These are phyloP conservation scores for Phymatotrichopsis omnivora DNA, from an alignment of 2,329 filamentous ascomycete species.

Conservation along the genomic window DNA sequence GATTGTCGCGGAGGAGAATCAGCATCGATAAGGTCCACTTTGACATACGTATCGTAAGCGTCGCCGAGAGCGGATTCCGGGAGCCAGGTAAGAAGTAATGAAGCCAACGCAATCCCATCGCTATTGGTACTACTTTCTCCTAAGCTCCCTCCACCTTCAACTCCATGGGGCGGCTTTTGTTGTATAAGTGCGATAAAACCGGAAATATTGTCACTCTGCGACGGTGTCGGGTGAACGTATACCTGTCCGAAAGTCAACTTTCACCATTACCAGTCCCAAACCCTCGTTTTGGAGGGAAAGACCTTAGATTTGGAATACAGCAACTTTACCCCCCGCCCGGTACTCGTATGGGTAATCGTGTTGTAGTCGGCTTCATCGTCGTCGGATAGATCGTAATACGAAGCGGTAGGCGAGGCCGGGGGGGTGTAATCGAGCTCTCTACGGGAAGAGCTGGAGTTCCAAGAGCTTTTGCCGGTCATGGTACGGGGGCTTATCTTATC, in stretches of 20 bases:
- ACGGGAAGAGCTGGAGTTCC: no score
- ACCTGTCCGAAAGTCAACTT: slow-evolving; percentile 46
- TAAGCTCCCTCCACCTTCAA: no score
- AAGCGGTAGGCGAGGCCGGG: slow-evolving; percentile 63
- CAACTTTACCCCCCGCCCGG: slow-evolving; percentile 78
- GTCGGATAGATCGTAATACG: slow-evolving; percentile 92
- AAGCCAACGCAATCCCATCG: slow-evolving; percentile 41
- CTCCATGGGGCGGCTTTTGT: slow-evolving; percentile 64
- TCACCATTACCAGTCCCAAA: background rate
- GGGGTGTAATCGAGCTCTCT: slow-evolving; percentile 31
- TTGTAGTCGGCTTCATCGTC: slow-evolving; percentile 96
- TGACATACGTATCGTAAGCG: slow-evolving; percentile 80
- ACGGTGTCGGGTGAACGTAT: slow-evolving; percentile 89
- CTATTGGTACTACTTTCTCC: slow-evolving; percentile 31
- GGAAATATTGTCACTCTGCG: slow-evolving; percentile 87
- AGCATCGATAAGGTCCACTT: slow-evolving; percentile 78
- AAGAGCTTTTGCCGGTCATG: no score
- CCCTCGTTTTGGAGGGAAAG: no score
- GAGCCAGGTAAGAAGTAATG: slow-evolving; percentile 82
- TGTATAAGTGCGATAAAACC: slow-evolving; percentile 90
- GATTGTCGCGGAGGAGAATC: slow-evolving; percentile 74
- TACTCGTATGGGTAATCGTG: slow-evolving; percentile 71
- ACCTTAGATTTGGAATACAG: slow-evolving; percentile 96
- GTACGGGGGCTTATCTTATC: no score
- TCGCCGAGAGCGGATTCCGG: slow-evolving; percentile 83